Evolutionary conservation across 2,329 filamentous ascomycete species (phyloP), one percentile per base, ranked within the genome.

Genomic region (Aspergillus phoenicis): DNA sequence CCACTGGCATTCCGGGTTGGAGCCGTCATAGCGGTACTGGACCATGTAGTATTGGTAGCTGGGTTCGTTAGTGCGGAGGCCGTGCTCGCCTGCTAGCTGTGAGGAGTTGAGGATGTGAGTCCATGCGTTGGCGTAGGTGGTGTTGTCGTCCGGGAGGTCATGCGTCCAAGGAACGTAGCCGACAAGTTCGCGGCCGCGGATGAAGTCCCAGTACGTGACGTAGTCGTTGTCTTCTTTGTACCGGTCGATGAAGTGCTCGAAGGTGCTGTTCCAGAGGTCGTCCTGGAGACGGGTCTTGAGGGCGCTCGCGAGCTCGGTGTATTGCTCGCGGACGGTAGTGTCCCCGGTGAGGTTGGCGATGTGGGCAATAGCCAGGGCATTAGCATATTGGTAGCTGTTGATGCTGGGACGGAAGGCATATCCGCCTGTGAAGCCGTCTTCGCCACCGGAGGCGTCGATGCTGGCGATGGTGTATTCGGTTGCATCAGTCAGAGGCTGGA

Each of bases 391-490:
- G 62, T 78, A 81, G 59, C 73, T 75, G 66, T 81, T 81, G 66
- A 81, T 80, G 20, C 76, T 78, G 0, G 79, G 78, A 5, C 79
- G 71, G 67, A 81, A 81, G 2, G 77, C 69, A 8, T 77, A 57
- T 3, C 79, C 79, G 1, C 77, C 78, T 0, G 60, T 66, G 43
- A 81, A 81, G 0, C 78, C 78, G 52, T 81, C 78, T 17, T 20
- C 33, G 8, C 66, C 66, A 0, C 65, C 63, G 0, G 71, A 75
- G 0, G 79, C 76, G 59, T 81, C 78, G 57, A 80, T 80, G 45
- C 74, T 78, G 0, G 76, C 73, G 49, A 81, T 80, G 1, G 78
- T 81, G 61, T 81, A 81, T 60, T 81, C 79, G 0, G 78, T 81
- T 0, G 79, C 78, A 64, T 81, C 79, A 0, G 73, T 73, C 1